These are phyloP conservation scores for Colletotrichum sansevieriae DNA, from an alignment of 2,329 filamentous ascomycete species.

Conservation along the genomic window DNA sequence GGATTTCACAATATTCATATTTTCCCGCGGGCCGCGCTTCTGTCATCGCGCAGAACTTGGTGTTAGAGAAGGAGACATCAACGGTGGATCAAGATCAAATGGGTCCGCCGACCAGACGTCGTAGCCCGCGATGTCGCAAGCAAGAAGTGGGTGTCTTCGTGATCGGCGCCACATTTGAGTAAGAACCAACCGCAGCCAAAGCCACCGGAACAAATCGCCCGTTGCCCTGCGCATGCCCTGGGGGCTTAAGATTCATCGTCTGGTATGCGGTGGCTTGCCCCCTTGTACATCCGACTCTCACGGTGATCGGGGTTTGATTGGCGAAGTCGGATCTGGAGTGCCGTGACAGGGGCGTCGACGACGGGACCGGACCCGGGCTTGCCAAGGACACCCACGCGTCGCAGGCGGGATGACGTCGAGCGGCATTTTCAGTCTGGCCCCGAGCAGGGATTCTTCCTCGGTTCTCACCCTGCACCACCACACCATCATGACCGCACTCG, in stretches of 20 bases:
- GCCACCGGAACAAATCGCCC: slow-evolving; percentile 11
- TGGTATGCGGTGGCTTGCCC: slow-evolving; percentile 33
- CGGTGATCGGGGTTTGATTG: slow-evolving; percentile 23
- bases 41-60: too few relatives aligned
- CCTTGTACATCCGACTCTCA: slow-evolving; percentile 1
- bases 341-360: slow-evolving; percentile 18
- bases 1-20: too few relatives aligned
- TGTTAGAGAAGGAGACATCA: not conserved
- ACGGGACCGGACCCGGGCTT: slow-evolving; percentile 24
- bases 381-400: slow-evolving; percentile 34
- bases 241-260: slow-evolving; percentile 5
- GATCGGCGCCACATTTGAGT: slow-evolving; percentile 5
- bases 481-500: slow-evolving; percentile 25
- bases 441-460: not conserved
- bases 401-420: slow-evolving; percentile 38
- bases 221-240: not conserved
- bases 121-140: slow-evolving; percentile 2
- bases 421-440: not conserved
- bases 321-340: slow-evolving; percentile 35
- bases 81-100: not conserved
- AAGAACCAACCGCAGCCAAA: not conserved
- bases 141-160: not conserved
- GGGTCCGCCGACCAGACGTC: not conserved
- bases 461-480: slow-evolving; percentile 13
- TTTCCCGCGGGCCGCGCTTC: too few relatives aligned